Evolutionary conservation across 2,329 filamentous ascomycete species (phyloP).

Genomic region (Cladosporium colombiae): DNA sequence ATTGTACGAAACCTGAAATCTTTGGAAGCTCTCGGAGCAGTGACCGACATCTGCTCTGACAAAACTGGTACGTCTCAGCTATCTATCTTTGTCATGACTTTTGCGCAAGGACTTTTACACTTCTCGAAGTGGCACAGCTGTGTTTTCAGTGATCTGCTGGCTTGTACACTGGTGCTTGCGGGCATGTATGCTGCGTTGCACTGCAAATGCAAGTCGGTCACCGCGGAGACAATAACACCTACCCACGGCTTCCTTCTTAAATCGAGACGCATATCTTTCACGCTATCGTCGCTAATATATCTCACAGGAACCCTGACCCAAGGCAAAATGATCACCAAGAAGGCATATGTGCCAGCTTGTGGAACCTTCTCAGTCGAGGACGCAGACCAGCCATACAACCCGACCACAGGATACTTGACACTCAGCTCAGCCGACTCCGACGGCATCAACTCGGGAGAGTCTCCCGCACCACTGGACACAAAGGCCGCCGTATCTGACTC

Average conservation of each 20-base stretch:
- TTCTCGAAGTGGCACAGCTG: neutral
- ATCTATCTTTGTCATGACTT: neutral
- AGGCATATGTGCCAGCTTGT: constrained; percentile 60
- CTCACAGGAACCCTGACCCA: constrained; percentile 48
- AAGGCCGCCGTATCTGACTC: neutral
- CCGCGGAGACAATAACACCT: neutral
- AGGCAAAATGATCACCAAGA: constrained; percentile 64
- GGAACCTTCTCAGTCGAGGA: constrained; percentile 63
- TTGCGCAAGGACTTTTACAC: neutral
- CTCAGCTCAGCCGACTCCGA: constrained; percentile 10
- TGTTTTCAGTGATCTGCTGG: neutral
- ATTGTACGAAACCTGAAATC: constrained; percentile 66
- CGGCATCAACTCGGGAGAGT: neutral
- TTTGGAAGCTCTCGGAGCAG: constrained; percentile 65
- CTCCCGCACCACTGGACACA: neutral
- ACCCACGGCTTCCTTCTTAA: neutral
- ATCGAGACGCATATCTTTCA: neutral
- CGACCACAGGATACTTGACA: constrained; percentile 61
- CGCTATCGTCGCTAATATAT: neutral
- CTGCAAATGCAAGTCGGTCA: neutral
- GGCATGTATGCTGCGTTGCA: neutral
- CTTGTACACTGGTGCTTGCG: neutral
- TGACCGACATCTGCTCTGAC: constrained; percentile 69
- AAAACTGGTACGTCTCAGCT: constrained; percentile 53
- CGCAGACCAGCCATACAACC: constrained; percentile 60